Evolutionary conservation across 2,329 filamentous ascomycete genomes (phyloP).

Genomic region (Cucurbitaria berberidis): DNA sequence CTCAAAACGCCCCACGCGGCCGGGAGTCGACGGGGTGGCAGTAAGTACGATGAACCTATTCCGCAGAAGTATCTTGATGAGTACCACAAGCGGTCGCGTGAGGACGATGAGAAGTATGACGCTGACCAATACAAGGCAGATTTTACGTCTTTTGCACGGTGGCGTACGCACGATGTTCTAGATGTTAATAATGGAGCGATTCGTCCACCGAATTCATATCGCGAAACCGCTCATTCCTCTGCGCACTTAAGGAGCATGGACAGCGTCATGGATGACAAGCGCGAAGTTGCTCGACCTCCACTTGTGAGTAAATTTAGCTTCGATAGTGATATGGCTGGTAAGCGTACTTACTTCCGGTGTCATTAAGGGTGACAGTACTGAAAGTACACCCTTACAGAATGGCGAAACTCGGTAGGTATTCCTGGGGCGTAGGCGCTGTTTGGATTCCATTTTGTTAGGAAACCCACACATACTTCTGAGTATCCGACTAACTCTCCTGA

Average conservation of each 20-base stretch:
- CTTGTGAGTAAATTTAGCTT: background rate
- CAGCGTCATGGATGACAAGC: background rate
- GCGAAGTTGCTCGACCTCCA: background rate
- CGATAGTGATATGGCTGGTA: background rate
- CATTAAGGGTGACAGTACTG: background rate
- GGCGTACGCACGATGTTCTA: background rate
- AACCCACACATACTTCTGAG: too few relatives aligned
- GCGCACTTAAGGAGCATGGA: background rate
- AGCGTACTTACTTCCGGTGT: background rate
- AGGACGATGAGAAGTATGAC: constrained; percentile 13
- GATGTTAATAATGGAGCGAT: background rate
- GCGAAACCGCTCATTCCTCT: background rate
- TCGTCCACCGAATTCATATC: background rate
- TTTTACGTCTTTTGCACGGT: background rate
- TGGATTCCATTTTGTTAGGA: too few relatives aligned
- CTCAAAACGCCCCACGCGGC: background rate
- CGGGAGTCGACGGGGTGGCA: background rate
- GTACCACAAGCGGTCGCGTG: constrained; percentile 18
- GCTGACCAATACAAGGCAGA: background rate
- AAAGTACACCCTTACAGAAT: too few relatives aligned
- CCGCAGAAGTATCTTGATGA: constrained; percentile 22
- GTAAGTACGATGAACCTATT: constrained; percentile 5
- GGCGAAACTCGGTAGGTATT: too few relatives aligned
- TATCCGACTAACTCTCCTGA: too few relatives aligned
- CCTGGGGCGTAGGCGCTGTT: too few relatives aligned